Base-by-base conservation (phyloP, 495 filamentous ascomycete species). In the Daldinia bambusicola region DNA sequence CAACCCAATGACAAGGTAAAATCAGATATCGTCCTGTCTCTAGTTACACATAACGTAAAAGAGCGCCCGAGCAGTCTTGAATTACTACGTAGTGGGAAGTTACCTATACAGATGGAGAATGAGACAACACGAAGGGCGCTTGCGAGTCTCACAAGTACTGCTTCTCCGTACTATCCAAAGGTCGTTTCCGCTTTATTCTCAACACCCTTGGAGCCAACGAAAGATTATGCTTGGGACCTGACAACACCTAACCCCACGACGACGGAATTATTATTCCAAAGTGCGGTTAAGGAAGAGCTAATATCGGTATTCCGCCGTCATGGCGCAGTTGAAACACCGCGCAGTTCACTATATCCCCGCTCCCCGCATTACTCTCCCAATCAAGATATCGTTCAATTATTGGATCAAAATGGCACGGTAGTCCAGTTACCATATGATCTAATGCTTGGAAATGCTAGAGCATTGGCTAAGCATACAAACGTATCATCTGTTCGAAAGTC, bases 371-470 rank as follows among this genome's bases (percentile, higher is more conserved):
- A 98, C 74, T 78, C 84, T 3, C 77, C 80, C 14, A 87, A 86
- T 45, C 85, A 84, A 12, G 88, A 87, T 69, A 88, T 88, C 50
- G 91, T 95, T 22, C 89, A 92, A 63, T 77, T 98, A 16, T 83
- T 99, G 9, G 92, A 97, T 77, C 83, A 88, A 0, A 91, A 89
- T 68, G 96, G 95, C 9, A 95, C 90, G 22, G 82, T 97, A 3
- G 83, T 98, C 9, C 95, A 98, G 75, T 77, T 98, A 43, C 96
- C 96, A 0, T 98, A 91, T 72, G 95, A 99, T 75, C 80, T 98
- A 13, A 96, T 94, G 30, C 83, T 98, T 43, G 94, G 95, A 10
- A 89, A 97, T 77, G 96, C 95, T 22, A 87, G 95, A 57, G 85
- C 89, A 20, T 84, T 99, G n/a, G 93, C 94, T 7, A 87, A 90